Conservation (phyloP, 1,139 yeast genomes). For the Blastobotrys capitulatus region DNA sequence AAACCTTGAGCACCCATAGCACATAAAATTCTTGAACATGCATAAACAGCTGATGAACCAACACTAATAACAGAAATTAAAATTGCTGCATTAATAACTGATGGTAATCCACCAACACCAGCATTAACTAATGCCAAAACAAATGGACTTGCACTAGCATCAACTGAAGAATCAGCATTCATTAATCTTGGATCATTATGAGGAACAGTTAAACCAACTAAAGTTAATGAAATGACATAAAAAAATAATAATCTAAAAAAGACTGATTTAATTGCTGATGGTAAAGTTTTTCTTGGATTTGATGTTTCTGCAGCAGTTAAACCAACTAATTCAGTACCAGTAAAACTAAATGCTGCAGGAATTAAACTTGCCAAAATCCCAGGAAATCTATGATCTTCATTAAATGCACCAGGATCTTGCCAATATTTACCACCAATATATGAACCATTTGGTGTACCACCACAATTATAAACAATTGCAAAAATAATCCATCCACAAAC, state of each 20-base stretch:
- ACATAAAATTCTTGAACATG: conserved; percentile 74
- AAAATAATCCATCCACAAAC: conserved; percentile 58
- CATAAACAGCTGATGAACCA: conserved; percentile 73
- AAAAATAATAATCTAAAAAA: conserved; percentile 66
- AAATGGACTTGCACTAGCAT: conserved; percentile 63
- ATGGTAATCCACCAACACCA: conserved; percentile 56
- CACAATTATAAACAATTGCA: conserved; percentile 56
- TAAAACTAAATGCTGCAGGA: conserved; percentile 82
- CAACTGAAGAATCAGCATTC: conserved; percentile 42
- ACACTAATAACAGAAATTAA: conserved; percentile 63
- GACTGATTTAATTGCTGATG: conserved; percentile 66
- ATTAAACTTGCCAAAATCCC: conserved; percentile 79
- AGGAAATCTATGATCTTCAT: conserved; percentile 52
- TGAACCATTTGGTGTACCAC: conserved; percentile 63
- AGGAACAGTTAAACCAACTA: conserved; percentile 61
- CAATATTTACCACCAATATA: conserved; percentile 60
- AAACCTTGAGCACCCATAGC: conserved; percentile 81
- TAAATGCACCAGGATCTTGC: conserved; percentile 57
- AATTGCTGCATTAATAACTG: conserved; percentile 68
- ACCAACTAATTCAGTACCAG: conserved; percentile 78
- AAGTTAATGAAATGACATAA: conserved; percentile 52
- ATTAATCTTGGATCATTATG: conserved; percentile 46
- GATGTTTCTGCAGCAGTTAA: conserved; percentile 81
- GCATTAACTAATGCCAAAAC: conserved; percentile 60
- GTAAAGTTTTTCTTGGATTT: conserved; percentile 64